phyloP scores from a whole-genome alignment of 2,329 filamentous ascomycete species.

The Thermothelomyces thermophilus region DNA sequence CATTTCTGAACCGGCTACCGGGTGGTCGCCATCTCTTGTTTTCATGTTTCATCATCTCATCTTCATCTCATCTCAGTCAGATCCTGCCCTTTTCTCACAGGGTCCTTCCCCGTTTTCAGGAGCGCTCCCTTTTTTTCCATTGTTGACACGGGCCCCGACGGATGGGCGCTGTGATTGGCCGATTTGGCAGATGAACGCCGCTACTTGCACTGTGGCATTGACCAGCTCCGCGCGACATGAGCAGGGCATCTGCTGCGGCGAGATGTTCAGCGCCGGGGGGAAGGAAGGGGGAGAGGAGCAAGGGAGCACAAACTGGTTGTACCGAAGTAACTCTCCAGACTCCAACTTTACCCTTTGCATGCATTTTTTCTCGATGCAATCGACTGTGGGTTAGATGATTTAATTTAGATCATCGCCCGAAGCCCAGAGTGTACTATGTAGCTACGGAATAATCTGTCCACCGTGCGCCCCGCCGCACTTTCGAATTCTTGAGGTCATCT shows the following conservation, averaged over 20 bases:
- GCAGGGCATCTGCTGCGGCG: conserved; percentile 17
- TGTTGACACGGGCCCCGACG: conserved; percentile 5
- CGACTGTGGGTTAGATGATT: conserved; percentile 9
- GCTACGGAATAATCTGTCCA: neutral
- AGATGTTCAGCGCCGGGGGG: conserved; percentile 18
- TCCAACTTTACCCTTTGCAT: conserved; percentile 17
- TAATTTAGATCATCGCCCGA: conserved; percentile 12
- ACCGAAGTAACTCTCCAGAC: no score
- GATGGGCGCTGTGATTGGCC: conserved; percentile 6
- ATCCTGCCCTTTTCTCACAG: neutral
- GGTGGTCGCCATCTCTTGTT: neutral
- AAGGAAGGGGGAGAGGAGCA: neutral
- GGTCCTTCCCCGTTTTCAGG: conserved; percentile 8
- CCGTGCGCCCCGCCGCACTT: neutral
- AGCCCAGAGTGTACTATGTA: neutral
- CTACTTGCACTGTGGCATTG: no score
- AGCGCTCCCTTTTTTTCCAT: neutral
- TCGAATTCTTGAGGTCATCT: neutral
- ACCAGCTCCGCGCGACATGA: neutral
- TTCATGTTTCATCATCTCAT: neutral
- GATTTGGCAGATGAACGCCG: neutral
- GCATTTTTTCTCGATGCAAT: conserved; percentile 9
- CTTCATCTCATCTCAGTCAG: neutral
- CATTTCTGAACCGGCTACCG: neutral
- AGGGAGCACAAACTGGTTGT: no score